These are phyloP conservation scores for Massospora cicadina DNA, from an alignment of 371 early-diverging fungal genomes.

Conservation along the genomic window DNA sequence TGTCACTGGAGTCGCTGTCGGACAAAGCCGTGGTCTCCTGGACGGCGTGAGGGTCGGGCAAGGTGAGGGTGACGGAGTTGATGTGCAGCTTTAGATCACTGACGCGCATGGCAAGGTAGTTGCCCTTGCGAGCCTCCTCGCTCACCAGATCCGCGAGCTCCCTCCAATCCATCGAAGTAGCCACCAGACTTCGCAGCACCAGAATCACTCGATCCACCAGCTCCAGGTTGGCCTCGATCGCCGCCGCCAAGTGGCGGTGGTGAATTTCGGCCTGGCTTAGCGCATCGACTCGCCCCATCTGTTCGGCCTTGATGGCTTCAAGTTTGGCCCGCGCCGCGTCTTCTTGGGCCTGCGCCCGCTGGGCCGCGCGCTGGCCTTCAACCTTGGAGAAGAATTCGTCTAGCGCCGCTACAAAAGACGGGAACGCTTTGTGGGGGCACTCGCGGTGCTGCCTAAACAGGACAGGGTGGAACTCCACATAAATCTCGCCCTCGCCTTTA, in stretches of 20 bases:
- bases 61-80: constrained; percentile 44
- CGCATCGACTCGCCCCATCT: constrained; percentile 51
- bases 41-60: constrained; percentile 19
- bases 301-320: constrained; percentile 58
- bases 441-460: constrained; percentile 48
- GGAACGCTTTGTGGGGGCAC: constrained; percentile 31
- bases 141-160: constrained; percentile 71
- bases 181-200: constrained; percentile 71
- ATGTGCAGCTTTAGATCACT: constrained; percentile 45
- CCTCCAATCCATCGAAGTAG: constrained; percentile 90
- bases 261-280: constrained; percentile 44
- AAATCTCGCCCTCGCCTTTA: constrained; percentile 20
- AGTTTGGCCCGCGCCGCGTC: constrained; percentile 65
- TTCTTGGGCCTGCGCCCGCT: constrained; percentile 50
- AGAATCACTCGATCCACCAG: constrained; percentile 71
- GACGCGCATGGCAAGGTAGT: constrained; percentile 64
- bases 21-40: background rate
- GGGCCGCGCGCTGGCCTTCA: constrained; percentile 66
- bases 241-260: constrained; percentile 48
- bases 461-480: constrained; percentile 81
- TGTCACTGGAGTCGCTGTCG: constrained; percentile 22
- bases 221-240: constrained; percentile 67
- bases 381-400: constrained; percentile 84
- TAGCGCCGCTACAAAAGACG: constrained; percentile 64
- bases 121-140: constrained; percentile 58